Evolutionary conservation across 2,329 filamentous ascomycete species (phyloP).

Genomic region (Dactylellina leptospora): DNA sequence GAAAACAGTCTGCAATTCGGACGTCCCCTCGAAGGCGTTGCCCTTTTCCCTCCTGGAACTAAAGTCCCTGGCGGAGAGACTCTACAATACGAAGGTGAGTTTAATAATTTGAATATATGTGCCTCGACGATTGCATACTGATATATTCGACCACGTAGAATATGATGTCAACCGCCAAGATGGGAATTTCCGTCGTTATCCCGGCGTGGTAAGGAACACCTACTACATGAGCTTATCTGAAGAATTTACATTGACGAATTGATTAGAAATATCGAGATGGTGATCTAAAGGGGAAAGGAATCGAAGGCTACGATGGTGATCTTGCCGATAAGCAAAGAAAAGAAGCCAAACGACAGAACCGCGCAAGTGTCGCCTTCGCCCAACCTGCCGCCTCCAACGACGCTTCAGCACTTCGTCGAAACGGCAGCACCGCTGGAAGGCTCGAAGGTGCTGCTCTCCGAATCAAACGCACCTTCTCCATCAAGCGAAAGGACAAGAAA

Average conservation of each 20-base stretch:
- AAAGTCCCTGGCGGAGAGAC: slow-evolving; percentile 20
- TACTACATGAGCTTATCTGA: no score
- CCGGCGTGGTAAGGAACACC: slow-evolving; percentile 31
- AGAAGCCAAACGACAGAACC: slow-evolving; percentile 37
- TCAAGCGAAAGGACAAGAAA: slow-evolving; percentile 47
- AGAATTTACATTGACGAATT: no score
- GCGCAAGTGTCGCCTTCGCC: slow-evolving; percentile 8
- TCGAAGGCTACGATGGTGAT: slow-evolving; percentile 50
- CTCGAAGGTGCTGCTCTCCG: slow-evolving; percentile 40
- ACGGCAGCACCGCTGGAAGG: slow-evolving; percentile 45
- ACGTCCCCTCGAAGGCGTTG: slow-evolving; percentile 53
- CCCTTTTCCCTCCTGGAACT: slow-evolving; percentile 51
- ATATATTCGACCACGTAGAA: slow-evolving; percentile 18
- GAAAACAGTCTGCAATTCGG: slow-evolving; percentile 47
- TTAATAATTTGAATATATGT: background rate
- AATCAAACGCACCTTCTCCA: slow-evolving; percentile 51
- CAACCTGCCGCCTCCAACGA: slow-evolving; percentile 12
- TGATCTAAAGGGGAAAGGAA: slow-evolving; percentile 50
- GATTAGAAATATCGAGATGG: slow-evolving; percentile 52
- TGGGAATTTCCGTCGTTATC: slow-evolving; percentile 45
- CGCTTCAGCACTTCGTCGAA: slow-evolving; percentile 33
- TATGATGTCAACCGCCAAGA: slow-evolving; percentile 52
- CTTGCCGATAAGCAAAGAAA: slow-evolving; percentile 39
- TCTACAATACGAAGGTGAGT: slow-evolving; percentile 52
- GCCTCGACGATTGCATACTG: background rate